Conservation (phyloP, 148 eudicot genomes). For the Nepenthes gracilis region DNA sequence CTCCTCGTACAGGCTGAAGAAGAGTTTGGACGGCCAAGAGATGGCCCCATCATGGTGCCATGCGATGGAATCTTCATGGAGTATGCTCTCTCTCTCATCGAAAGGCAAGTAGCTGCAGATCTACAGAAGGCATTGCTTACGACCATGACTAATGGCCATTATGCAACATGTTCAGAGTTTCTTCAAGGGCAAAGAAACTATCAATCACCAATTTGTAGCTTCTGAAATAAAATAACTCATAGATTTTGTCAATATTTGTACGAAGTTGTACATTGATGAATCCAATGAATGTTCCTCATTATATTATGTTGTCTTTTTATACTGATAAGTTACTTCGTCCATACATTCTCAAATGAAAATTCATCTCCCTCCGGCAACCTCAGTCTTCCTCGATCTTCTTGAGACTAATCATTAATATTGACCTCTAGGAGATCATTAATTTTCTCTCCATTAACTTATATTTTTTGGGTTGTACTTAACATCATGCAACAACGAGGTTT, state of each 20-base stretch:
- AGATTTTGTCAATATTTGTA: not conserved
- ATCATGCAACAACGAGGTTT: too few species aligned
- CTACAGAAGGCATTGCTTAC: conserved; percentile 15
- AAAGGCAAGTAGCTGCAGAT: conserved; percentile 11
- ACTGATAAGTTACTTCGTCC: too few species aligned
- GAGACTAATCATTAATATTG: too few species aligned
- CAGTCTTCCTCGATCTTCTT: too few species aligned
- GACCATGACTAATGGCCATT: conserved; percentile 2
- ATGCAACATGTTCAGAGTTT: not conserved
- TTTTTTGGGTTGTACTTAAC: too few species aligned
- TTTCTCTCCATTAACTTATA: too few species aligned
- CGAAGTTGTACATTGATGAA: too few species aligned
- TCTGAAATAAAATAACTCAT: not conserved
- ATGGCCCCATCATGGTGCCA: conserved; percentile 34
- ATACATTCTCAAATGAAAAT: too few species aligned
- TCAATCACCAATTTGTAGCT: not conserved
- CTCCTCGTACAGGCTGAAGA: conserved; percentile 33
- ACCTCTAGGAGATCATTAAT: too few species aligned
- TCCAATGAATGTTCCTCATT: too few species aligned
- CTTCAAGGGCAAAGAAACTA: not conserved
- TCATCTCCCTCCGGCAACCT: too few species aligned
- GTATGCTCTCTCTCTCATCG: conserved; percentile 20
- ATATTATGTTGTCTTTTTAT: too few species aligned
- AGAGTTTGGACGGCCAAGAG: conserved; percentile 25
- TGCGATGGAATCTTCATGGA: conserved; percentile 32